phyloP scores from a whole-genome alignment of 2,329 filamentous ascomycete species.

The Talaromyces funiculosus region DNA sequence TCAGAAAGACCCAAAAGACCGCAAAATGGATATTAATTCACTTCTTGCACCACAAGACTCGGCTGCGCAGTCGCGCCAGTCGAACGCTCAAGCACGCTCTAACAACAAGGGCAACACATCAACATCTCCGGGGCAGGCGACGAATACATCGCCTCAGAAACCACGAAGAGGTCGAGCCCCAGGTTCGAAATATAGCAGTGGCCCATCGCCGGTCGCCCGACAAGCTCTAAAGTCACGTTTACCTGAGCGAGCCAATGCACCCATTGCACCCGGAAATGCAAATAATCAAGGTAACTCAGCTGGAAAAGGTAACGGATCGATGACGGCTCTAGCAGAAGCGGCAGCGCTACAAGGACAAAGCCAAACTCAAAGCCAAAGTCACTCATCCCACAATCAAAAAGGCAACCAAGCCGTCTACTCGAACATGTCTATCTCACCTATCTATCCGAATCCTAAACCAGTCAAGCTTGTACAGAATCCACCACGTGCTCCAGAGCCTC shows the following conservation, averaged over 20 bases:
- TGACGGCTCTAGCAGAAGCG: conserved; percentile 46
- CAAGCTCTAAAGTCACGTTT: conserved; percentile 36
- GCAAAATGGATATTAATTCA: conserved; percentile 42
- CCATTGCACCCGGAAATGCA: conserved; percentile 32
- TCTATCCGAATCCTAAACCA: conserved; percentile 33
- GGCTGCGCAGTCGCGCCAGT: conserved; percentile 33
- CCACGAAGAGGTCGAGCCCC: conserved; percentile 32
- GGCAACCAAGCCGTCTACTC: conserved; percentile 26
- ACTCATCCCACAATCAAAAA: conserved; percentile 36
- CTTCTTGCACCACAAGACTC: conserved; percentile 41
- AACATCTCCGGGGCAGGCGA: conserved; percentile 22
- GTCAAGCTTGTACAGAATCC: conserved; percentile 36
- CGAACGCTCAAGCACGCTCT: conserved; percentile 23
- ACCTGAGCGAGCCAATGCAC: conserved; percentile 34
- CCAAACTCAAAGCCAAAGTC: not conserved
- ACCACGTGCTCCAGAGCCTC: conserved; percentile 41
- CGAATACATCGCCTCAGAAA: conserved; percentile 31
- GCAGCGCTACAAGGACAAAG: conserved; percentile 40
- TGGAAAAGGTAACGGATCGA: conserved; percentile 34
- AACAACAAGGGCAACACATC: conserved; percentile 18
- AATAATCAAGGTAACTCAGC: conserved; percentile 22
- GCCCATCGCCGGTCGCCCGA: conserved; percentile 39
- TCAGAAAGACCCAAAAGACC: not conserved
- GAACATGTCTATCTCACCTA: conserved; percentile 38
- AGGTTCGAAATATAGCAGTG: conserved; percentile 29